These are phyloP conservation scores for Scutellaria galericulata DNA, from an alignment of 257 asterid genomes.

Conservation along the genomic window DNA sequence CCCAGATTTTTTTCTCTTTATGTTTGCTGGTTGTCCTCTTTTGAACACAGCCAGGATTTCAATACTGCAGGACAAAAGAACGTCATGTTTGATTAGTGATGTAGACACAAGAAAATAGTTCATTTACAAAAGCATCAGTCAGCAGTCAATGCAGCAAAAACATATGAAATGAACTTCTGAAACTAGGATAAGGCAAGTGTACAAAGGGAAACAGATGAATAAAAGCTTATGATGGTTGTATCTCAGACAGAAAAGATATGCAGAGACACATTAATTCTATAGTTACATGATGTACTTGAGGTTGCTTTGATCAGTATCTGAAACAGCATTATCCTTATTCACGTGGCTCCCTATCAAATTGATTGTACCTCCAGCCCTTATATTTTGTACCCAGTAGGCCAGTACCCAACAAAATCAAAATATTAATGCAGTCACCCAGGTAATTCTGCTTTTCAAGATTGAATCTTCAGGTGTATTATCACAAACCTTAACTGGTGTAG, in stretches of 20 bases:
- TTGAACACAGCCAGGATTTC: slow-evolving; percentile 88
- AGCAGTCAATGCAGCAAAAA: slow-evolving; percentile 27
- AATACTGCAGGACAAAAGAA: slow-evolving; percentile 62
- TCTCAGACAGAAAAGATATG: neutral
- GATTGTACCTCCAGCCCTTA: neutral
- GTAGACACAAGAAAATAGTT: slow-evolving; percentile 22
- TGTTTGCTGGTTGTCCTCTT: slow-evolving; percentile 56
- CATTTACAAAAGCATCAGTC: slow-evolving; percentile 25
- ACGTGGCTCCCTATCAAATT: neutral
- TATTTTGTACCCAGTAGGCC: neutral
- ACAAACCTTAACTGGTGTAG: neutral
- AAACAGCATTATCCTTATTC: neutral
- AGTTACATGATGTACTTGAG: neutral
- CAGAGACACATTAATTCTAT: neutral
- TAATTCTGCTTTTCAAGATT: neutral
- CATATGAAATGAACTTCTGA: neutral
- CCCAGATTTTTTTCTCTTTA: slow-evolving; percentile 59
- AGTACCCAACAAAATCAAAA: neutral
- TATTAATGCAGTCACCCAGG: neutral
- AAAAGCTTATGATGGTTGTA: neutral
- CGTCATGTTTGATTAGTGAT: slow-evolving; percentile 23
- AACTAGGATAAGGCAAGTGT: neutral
- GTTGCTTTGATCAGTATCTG: neutral
- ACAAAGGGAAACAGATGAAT: slow-evolving; percentile 3
- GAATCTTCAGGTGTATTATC: neutral